Evolutionary conservation across 352 stramenopile species (phyloP).

Genomic region (Elongisporangium senticosum): DNA sequence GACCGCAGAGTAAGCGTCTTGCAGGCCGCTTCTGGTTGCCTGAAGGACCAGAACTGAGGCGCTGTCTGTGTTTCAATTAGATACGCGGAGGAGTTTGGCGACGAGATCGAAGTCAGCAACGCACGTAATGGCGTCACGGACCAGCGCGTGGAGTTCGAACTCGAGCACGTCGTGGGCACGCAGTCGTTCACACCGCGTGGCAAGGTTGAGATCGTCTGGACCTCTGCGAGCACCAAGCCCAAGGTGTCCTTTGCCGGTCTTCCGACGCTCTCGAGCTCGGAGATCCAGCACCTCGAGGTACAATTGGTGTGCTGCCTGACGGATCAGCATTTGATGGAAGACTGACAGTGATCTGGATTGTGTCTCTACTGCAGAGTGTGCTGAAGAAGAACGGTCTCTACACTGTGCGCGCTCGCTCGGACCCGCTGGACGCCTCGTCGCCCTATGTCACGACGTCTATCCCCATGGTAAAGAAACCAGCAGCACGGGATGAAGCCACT

Average conservation of each 20-base stretch:
- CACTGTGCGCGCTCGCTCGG: constrained; percentile 57
- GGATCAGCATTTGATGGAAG: not conserved
- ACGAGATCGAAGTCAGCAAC: constrained; percentile 51
- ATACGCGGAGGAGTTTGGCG: constrained; percentile 61
- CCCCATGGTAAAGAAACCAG: constrained; percentile 31
- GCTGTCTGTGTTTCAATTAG: constrained; percentile 12
- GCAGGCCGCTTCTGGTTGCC: not conserved
- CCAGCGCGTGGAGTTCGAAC: constrained; percentile 43
- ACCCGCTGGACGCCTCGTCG: constrained; percentile 52
- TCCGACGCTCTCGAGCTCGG: constrained; percentile 31
- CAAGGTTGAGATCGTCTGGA: constrained; percentile 56
- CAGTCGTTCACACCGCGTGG: constrained; percentile 40
- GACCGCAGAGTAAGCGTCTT: constrained; percentile 44
- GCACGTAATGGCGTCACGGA: constrained; percentile 26
- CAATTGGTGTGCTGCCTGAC: not conserved
- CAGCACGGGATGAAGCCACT: not conserved
- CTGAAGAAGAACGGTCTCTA: constrained; percentile 52
- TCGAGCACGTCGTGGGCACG: constrained; percentile 51
- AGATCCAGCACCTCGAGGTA: constrained; percentile 40
- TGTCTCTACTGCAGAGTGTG: constrained; percentile 14
- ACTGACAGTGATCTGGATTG: not conserved
- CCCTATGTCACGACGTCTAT: constrained; percentile 71
- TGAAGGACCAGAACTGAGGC: constrained; percentile 8
- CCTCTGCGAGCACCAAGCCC: constrained; percentile 43
- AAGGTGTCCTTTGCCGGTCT: constrained; percentile 53